phyloP scores from a whole-genome alignment of 306 rosid genomes.

The Senna tora region DNA sequence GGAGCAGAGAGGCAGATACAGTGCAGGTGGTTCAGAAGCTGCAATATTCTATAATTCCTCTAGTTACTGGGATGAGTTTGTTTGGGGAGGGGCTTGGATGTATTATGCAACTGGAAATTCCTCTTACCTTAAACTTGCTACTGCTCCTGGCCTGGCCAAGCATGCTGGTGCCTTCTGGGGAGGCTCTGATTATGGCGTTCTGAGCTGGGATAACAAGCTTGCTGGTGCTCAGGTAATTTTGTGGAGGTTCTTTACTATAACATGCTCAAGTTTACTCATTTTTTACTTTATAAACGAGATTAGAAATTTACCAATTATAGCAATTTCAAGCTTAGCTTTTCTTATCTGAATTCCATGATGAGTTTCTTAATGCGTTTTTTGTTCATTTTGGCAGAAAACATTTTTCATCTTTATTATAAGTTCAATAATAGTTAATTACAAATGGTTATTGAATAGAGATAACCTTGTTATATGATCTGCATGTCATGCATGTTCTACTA shows the following conservation, averaged over 20 bases:
- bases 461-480: not conserved
- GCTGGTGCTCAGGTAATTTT: slow-evolving; percentile 93
- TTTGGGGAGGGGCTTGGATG: slow-evolving; percentile 99
- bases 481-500: not conserved
- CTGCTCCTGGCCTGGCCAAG: slow-evolving; percentile 81
- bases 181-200: slow-evolving; percentile 88
- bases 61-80: slow-evolving; percentile 81
- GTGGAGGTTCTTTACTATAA: not conserved
- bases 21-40: slow-evolving; percentile 67
- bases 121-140: slow-evolving; percentile 85
- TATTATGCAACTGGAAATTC: slow-evolving; percentile 93
- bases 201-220: slow-evolving; percentile 99
- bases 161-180: slow-evolving; percentile 99
- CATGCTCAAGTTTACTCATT: not conserved
- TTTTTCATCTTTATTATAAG: not conserved
- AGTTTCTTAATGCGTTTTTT: not conserved
- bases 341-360: slow-evolving; percentile 6
- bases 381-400: not conserved
- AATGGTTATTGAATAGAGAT: not conserved
- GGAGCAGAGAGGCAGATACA: slow-evolving; percentile 79
- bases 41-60: slow-evolving; percentile 81
- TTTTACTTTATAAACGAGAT: slow-evolving; percentile 27
- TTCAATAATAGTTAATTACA: not conserved
- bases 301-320: not conserved
- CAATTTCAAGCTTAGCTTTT: not conserved